These are phyloP conservation scores for Talaromyces sp. DNA, from an alignment of 2,329 filamentous ascomycete genomes.

Conservation along the genomic window DNA sequence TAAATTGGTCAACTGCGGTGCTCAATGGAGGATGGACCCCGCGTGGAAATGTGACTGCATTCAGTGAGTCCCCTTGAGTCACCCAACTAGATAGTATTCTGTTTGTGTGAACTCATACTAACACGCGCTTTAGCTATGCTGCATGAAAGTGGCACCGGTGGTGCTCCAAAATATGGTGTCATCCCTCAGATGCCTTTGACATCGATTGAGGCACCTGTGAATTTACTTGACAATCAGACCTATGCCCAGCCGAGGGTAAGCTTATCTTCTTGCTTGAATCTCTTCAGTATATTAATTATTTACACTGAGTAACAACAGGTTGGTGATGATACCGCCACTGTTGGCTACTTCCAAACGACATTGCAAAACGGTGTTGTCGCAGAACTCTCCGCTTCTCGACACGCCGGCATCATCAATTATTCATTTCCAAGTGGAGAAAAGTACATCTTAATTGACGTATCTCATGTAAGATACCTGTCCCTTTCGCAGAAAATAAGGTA, in stretches of 20 bases:
- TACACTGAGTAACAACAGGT: slow-evolving; percentile 17
- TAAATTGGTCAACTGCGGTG: slow-evolving; percentile 32
- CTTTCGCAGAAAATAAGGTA: neutral
- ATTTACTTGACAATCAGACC: slow-evolving; percentile 38
- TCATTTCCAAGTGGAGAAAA: slow-evolving; percentile 52
- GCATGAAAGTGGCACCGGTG: slow-evolving; percentile 48
- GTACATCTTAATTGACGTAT: slow-evolving; percentile 60
- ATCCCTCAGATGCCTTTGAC: slow-evolving; percentile 34
- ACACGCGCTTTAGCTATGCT: slow-evolving; percentile 28
- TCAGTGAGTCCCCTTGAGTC: too few relatives aligned
- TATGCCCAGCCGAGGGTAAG: slow-evolving; percentile 56
- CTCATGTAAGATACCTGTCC: slow-evolving; percentile 28
- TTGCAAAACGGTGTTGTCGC: slow-evolving; percentile 54
- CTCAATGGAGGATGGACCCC: slow-evolving; percentile 43
- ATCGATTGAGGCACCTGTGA: slow-evolving; percentile 35
- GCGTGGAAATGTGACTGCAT: slow-evolving; percentile 49
- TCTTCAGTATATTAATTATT: too few relatives aligned
- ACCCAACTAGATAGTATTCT: too few relatives aligned
- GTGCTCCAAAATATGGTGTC: slow-evolving; percentile 37
- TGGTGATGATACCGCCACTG: slow-evolving; percentile 51
- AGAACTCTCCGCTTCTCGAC: slow-evolving; percentile 62
- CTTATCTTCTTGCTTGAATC: neutral
- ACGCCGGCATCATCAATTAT: slow-evolving; percentile 59
- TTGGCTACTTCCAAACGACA: slow-evolving; percentile 60
- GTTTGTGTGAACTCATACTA: neutral